phyloP scores from a whole-genome alignment of 257 asterid species.

The Solanum clarkiae region DNA sequence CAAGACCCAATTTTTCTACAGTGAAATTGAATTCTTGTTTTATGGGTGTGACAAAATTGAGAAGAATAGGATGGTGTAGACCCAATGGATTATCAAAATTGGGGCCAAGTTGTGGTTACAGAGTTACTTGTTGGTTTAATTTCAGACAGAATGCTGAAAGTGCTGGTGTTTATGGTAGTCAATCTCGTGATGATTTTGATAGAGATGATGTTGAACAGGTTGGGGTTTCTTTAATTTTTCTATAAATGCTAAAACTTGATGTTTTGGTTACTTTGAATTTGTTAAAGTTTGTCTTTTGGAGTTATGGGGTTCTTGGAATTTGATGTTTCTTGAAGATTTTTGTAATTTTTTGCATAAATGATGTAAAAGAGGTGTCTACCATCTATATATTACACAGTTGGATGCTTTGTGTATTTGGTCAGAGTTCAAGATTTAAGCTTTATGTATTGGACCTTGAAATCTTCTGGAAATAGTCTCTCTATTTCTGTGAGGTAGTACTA shows the following conservation, averaged over 20 bases:
- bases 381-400: too few relatives aligned
- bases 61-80: constrained; percentile 33
- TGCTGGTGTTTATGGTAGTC: constrained; percentile 94
- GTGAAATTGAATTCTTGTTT: constrained; percentile 18
- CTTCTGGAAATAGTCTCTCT: too few relatives aligned
- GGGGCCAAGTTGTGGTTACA: constrained; percentile 48
- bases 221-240: not conserved
- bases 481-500: too few relatives aligned
- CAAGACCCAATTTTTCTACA: constrained; percentile 3
- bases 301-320: not conserved
- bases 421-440: not conserved
- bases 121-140: constrained; percentile 75
- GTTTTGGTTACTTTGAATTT: not conserved
- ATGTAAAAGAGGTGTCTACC: too few relatives aligned
- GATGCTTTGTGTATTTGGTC: not conserved
- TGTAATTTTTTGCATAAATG: too few relatives aligned
- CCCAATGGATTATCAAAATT: constrained; percentile 2
- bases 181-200: constrained; percentile 78
- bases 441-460: not conserved
- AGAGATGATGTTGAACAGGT: constrained; percentile 98
- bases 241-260: not conserved
- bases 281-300: not conserved
- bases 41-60: constrained; percentile 9
- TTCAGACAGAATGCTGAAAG: constrained; percentile 87
- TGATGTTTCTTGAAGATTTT: too few relatives aligned